Conservation (phyloP, 169 alveolate genomes). For the Plasmodium falciparum region DNA sequence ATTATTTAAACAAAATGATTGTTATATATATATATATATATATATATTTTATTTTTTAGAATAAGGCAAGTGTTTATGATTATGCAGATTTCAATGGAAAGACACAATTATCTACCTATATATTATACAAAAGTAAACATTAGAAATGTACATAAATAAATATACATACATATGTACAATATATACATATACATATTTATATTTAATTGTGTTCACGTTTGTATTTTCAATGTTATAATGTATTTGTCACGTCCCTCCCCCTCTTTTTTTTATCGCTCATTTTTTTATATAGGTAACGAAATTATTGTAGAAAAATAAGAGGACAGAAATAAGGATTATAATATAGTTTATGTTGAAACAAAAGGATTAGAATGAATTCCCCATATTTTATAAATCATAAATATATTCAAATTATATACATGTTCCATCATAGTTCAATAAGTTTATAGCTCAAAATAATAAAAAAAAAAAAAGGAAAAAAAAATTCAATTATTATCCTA, state of each 20-base stretch:
- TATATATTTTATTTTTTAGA: slow-evolving; percentile 24
- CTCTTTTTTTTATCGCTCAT: too few relatives aligned
- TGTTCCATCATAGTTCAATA: too few relatives aligned
- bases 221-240: too few relatives aligned
- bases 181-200: not conserved
- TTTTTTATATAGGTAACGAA: slow-evolving; percentile 86
- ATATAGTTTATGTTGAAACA: too few relatives aligned
- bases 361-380: too few relatives aligned
- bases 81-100: slow-evolving; percentile 61
- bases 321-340: slow-evolving; percentile 80
- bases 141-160: slow-evolving; percentile 4
- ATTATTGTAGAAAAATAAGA: slow-evolving; percentile 93
- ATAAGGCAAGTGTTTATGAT: slow-evolving; percentile 65
- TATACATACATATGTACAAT: not conserved
- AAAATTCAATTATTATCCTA: too few relatives aligned
- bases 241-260: too few relatives aligned
- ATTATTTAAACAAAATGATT: not conserved
- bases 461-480: too few relatives aligned
- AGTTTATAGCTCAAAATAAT: too few relatives aligned
- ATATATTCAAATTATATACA: too few relatives aligned
- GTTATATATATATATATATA: not conserved
- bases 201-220: not conserved
- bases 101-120: slow-evolving; percentile 57
- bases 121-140: slow-evolving; percentile 51
- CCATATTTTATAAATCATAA: too few relatives aligned